phyloP scores from a whole-genome alignment of 2,329 filamentous ascomycete species.

The Elsinoe perseae region DNA sequence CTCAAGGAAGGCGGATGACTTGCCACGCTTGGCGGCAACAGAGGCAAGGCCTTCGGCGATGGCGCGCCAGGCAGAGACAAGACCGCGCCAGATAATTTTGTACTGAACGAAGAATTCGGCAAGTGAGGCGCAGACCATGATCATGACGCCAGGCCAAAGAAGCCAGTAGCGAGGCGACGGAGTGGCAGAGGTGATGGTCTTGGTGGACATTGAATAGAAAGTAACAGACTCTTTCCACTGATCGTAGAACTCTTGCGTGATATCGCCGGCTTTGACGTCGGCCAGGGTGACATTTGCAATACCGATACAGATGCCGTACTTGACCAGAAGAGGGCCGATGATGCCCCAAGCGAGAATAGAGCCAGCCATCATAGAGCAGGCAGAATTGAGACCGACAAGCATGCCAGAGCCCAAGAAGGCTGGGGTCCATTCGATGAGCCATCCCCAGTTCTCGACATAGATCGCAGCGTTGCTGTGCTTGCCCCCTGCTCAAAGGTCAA shows the following conservation, averaged over 20 bases:
- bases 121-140: constrained; percentile 45
- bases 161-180: constrained; percentile 47
- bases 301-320: constrained; percentile 34
- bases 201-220: constrained; percentile 34
- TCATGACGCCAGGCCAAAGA: constrained; percentile 45
- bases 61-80: constrained; percentile 44
- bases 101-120: constrained; percentile 34
- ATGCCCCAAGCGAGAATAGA: constrained; percentile 50
- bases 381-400: constrained; percentile 52
- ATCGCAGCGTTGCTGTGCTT: constrained; percentile 41
- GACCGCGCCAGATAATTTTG: constrained; percentile 40
- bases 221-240: constrained; percentile 38
- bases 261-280: constrained; percentile 7
- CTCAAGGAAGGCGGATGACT: constrained; percentile 34
- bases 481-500: constrained; percentile 38
- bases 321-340: constrained; percentile 51
- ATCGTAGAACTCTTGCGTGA: constrained; percentile 24
- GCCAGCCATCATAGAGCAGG: constrained; percentile 51
- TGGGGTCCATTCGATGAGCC: constrained; percentile 52
- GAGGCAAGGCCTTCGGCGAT: constrained; percentile 37
- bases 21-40: constrained; percentile 35
- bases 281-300: not conserved
- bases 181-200: constrained; percentile 33
- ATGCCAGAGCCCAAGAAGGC: constrained; percentile 55
- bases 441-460: constrained; percentile 53